A percentile compares a stretch with the other conserved stretches of the same genome.
Evolutionary conservation across 495 filamentous ascomycete species (phyloP).

Genomic region (Chaetomidium leptoderma): DNA sequence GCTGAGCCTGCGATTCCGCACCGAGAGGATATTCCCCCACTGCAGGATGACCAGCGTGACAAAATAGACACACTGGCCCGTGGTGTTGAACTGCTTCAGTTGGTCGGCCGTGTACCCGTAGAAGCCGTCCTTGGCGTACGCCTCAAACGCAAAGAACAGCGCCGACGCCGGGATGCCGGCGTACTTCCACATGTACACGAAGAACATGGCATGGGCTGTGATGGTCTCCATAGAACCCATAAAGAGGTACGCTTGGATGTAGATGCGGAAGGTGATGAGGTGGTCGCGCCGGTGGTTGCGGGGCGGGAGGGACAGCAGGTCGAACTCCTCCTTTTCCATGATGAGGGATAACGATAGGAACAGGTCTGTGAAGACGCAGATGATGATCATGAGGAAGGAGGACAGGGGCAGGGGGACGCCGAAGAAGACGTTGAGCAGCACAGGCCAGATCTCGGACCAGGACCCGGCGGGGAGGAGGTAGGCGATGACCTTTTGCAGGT

Average conservation of each 20-base stretch:
- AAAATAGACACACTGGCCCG: constrained; percentile 28
- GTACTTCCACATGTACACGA: too few species aligned
- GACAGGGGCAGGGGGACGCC: constrained; percentile 21
- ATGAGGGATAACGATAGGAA: constrained; percentile 1
- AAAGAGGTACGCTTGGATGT: constrained; percentile 50
- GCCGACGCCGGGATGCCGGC: too few species aligned
- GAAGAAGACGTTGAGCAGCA: constrained; percentile 22
- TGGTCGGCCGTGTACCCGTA: constrained; percentile 44
- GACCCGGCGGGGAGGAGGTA: constrained; percentile 22
- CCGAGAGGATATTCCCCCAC: constrained; percentile 49
- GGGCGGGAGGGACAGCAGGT: constrained; percentile 30
- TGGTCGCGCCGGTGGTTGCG: constrained; percentile 30
- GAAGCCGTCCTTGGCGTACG: constrained; percentile 45
- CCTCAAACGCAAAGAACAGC: constrained; percentile 48
- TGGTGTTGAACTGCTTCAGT: constrained; percentile 37
- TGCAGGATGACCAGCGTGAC: constrained; percentile 41
- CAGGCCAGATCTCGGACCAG: constrained; percentile 22
- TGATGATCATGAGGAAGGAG: constrained; percentile 22
- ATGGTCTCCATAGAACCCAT: constrained; percentile 48
- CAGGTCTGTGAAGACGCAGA: constrained; percentile 12
- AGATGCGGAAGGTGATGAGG: constrained; percentile 49
- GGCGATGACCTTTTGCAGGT: constrained; percentile 57
- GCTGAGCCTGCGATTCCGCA: constrained; percentile 49
- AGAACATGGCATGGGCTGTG: constrained; percentile 49
- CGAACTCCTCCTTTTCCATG: constrained; percentile 31